These are phyloP conservation scores for Moesziomyces sp. DNA, from an alignment of 1,284 basidiomycete genomes.

Conservation along the genomic window DNA sequence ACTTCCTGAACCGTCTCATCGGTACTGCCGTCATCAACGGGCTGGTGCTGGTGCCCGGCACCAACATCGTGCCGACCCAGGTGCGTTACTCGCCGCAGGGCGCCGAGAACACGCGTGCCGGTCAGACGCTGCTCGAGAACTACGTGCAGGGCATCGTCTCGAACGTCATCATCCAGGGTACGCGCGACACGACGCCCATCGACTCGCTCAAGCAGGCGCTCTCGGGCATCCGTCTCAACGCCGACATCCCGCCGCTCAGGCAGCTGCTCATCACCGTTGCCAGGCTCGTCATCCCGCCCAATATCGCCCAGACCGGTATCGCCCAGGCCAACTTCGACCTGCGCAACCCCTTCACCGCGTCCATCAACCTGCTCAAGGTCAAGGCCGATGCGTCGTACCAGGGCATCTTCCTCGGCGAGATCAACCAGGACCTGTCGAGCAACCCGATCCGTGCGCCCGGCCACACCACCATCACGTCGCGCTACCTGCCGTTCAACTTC, in stretches of 20 bases:
- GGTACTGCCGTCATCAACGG: conserved; percentile 74
- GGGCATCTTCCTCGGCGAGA: conserved; percentile 64
- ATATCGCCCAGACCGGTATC: conserved; percentile 62
- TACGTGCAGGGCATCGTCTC: conserved; percentile 77
- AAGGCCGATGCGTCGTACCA: conserved; percentile 73
- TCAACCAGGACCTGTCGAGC: conserved; percentile 72
- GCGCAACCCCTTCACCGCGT: conserved; percentile 80
- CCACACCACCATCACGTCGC: conserved; percentile 75
- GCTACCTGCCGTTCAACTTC: conserved; percentile 74
- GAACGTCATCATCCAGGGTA: conserved; percentile 74
- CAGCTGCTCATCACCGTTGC: conserved; percentile 74
- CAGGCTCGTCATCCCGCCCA: conserved; percentile 63
- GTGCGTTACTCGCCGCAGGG: conserved; percentile 78
- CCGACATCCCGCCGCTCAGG: conserved; percentile 77
- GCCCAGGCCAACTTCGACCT: conserved; percentile 68
- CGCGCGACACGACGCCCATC: conserved; percentile 74
- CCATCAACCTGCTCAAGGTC: conserved; percentile 76
- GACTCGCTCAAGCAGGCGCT: conserved; percentile 76
- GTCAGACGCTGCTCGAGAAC: conserved; percentile 76
- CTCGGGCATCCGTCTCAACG: conserved; percentile 74
- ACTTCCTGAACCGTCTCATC: conserved; percentile 74
- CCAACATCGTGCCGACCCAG: conserved; percentile 69
- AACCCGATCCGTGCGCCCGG: conserved; percentile 75
- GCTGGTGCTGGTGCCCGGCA: conserved; percentile 51
- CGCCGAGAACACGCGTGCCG: conserved; percentile 72